A percentile compares a stretch with the other conserved stretches of the same genome.
Conservation (phyloP, 2,329 filamentous ascomycete genomes). For the Fonsecaea erecta region DNA sequence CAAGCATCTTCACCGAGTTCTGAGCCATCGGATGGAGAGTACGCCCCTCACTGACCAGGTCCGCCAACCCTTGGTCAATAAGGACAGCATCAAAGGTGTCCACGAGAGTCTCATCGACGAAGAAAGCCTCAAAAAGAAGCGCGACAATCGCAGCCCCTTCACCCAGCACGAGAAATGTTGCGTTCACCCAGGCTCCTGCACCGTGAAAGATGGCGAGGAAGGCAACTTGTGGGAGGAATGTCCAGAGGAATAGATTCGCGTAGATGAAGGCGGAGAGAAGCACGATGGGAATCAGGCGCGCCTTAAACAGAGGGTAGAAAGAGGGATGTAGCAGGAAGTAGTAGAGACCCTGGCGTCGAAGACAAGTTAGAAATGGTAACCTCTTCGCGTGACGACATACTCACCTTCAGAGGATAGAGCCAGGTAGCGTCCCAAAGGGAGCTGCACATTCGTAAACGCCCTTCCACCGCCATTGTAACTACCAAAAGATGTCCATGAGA, state of each 20-base stretch:
- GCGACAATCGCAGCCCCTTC: slow-evolving; percentile 67
- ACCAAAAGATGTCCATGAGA: background rate
- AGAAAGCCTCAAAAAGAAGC: slow-evolving; percentile 76
- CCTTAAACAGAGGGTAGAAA: slow-evolving; percentile 78
- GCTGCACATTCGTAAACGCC: slow-evolving; percentile 9
- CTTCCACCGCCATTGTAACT: background rate
- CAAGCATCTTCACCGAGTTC: slow-evolving; percentile 77
- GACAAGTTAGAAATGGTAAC: slow-evolving; percentile 10
- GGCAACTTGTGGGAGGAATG: slow-evolving; percentile 86
- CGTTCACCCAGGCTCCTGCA: slow-evolving; percentile 84
- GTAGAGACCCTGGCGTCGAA: slow-evolving; percentile 66
- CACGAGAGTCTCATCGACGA: slow-evolving; percentile 77
- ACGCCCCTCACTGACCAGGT: slow-evolving; percentile 70
- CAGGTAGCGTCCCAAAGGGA: slow-evolving; percentile 44
- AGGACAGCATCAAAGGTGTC: slow-evolving; percentile 86
- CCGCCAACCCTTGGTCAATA: slow-evolving; percentile 71
- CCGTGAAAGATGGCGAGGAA: slow-evolving; percentile 90
- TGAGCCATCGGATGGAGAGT: slow-evolving; percentile 66
- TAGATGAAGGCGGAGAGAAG: slow-evolving; percentile 84
- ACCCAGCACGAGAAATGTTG: slow-evolving; percentile 78
- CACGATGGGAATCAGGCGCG: slow-evolving; percentile 77
- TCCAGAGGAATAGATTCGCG: slow-evolving; percentile 81
- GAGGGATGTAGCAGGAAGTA: slow-evolving; percentile 79
- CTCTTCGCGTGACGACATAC: slow-evolving; percentile 26
- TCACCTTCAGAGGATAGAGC: slow-evolving; percentile 55